Percentiles rank a stretch among this genome's conserved stretches.
These are phyloP conservation scores for Mycena crocata DNA, from an alignment of 768 basidiomycete species.

Conservation along the genomic window DNA sequence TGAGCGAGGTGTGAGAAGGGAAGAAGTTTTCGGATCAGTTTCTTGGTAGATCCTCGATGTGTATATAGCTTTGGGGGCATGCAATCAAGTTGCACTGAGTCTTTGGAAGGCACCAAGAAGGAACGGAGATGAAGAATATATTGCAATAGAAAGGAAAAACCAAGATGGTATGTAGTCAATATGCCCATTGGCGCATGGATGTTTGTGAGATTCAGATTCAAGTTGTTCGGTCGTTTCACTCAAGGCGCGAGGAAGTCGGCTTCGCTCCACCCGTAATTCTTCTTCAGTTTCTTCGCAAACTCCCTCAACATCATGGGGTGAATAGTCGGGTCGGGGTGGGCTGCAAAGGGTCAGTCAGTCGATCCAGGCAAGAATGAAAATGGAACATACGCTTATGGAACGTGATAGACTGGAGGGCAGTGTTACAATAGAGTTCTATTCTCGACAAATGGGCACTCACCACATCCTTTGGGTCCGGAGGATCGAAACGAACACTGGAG, in stretches of 20 bases:
- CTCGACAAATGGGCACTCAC: slow-evolving; percentile 43
- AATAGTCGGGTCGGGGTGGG: slow-evolving; percentile 80
- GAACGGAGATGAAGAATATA: too few relatives aligned
- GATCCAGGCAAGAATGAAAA: not conserved
- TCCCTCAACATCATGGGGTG: slow-evolving; percentile 60
- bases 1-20: too few relatives aligned
- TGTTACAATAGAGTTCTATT: not conserved
- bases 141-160: not conserved
- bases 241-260: slow-evolving; percentile 50
- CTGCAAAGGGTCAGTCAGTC: slow-evolving; percentile 47
- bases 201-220: not conserved
- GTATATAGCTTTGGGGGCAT: too few relatives aligned
- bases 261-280: slow-evolving; percentile 75
- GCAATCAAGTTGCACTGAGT: too few relatives aligned
- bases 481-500: slow-evolving; percentile 86
- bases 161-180: not conserved
- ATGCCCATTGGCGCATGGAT: not conserved
- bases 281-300: slow-evolving; percentile 68
- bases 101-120: too few relatives aligned
- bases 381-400: slow-evolving; percentile 76
- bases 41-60: too few relatives aligned
- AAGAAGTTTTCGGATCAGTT: too few relatives aligned
- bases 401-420: slow-evolving; percentile 55
- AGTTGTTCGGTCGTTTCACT: not conserved
- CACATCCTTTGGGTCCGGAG: slow-evolving; percentile 64